Evolutionary conservation across 2,329 filamentous ascomycete species (phyloP).

Genomic region (Sclerotinia minor): DNA sequence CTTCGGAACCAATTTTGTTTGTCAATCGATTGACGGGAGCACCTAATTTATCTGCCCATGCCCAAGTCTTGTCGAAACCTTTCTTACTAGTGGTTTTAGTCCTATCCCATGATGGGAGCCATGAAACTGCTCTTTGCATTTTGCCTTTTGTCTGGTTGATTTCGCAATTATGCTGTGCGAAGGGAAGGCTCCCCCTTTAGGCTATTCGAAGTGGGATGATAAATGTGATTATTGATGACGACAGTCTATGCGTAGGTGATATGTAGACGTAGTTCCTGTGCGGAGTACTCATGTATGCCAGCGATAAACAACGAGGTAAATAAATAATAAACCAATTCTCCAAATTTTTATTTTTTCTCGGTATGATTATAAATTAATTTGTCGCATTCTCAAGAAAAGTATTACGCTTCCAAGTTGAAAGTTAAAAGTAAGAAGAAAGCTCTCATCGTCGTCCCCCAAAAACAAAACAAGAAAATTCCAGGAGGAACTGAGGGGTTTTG

Average conservation of each 20-base stretch:
- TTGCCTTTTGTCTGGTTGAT: conserved; percentile 33
- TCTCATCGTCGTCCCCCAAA: conserved; percentile 13
- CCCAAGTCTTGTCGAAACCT: conserved; percentile 74
- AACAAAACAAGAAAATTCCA: neutral
- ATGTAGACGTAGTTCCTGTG: neutral
- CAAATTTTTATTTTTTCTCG: neutral
- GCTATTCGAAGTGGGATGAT: conserved; percentile 21
- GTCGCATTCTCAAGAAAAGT: conserved; percentile 13
- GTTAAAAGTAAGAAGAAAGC: neutral
- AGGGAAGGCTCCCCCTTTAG: conserved; percentile 17
- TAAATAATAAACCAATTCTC: neutral
- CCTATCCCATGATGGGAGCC: conserved; percentile 51
- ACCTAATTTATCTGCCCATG: conserved; percentile 65
- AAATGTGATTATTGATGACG: conserved; percentile 18
- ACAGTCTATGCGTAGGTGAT: conserved; percentile 7
- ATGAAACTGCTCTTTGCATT: conserved; percentile 41
- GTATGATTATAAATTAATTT: conserved; percentile 9
- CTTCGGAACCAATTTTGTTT: conserved; percentile 77
- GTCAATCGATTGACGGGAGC: conserved; percentile 77
- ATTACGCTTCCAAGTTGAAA: neutral
- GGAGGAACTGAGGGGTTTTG: conserved; percentile 15
- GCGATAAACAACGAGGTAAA: neutral
- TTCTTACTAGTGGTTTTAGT: conserved; percentile 59
- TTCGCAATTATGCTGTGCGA: conserved; percentile 30
- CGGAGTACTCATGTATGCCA: neutral